These are phyloP conservation scores for Ophiocordyceps robertsii DNA, from an alignment of 2,329 filamentous ascomycete species.

Conservation along the genomic window DNA sequence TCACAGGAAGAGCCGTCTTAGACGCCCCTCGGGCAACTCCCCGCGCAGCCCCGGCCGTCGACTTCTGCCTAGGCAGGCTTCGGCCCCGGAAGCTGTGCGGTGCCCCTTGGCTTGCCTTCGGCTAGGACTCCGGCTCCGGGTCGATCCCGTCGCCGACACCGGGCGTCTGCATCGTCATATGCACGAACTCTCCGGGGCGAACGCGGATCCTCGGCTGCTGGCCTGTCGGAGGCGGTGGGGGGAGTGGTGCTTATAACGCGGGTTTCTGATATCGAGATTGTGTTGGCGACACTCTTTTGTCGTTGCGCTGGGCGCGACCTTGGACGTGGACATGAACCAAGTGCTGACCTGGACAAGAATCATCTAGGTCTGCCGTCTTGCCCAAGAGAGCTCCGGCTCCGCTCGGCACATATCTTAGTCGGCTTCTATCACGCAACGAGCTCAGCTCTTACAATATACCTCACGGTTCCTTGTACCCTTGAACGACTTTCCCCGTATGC, in stretches of 20 bases:
- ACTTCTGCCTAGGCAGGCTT: neutral
- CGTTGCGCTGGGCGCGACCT: too few relatives aligned
- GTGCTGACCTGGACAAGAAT: too few relatives aligned
- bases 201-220: conserved; percentile 8
- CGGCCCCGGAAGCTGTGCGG: neutral
- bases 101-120: conserved; percentile 7
- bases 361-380: too few relatives aligned
- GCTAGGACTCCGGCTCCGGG: neutral
- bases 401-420: too few relatives aligned
- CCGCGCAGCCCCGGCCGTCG: neutral
- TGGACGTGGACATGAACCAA: too few relatives aligned
- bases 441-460: too few relatives aligned
- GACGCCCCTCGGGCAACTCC: conserved; percentile 18
- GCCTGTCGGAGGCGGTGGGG: conserved; percentile 19
- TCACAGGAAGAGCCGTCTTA: conserved; percentile 35
- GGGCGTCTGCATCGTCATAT: conserved; percentile 21
- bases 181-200: conserved; percentile 7
- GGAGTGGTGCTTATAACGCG: conserved; percentile 30
- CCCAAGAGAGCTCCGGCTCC: too few relatives aligned
- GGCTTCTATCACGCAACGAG: too few relatives aligned
- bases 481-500: neutral
- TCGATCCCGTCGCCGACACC: conserved; percentile 6
- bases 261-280: conserved; percentile 28
- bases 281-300: too few relatives aligned
- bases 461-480: too few relatives aligned